These are phyloP conservation scores for Aspergillus japonicus DNA, from an alignment of 2,329 filamentous ascomycete genomes.

Conservation along the genomic window DNA sequence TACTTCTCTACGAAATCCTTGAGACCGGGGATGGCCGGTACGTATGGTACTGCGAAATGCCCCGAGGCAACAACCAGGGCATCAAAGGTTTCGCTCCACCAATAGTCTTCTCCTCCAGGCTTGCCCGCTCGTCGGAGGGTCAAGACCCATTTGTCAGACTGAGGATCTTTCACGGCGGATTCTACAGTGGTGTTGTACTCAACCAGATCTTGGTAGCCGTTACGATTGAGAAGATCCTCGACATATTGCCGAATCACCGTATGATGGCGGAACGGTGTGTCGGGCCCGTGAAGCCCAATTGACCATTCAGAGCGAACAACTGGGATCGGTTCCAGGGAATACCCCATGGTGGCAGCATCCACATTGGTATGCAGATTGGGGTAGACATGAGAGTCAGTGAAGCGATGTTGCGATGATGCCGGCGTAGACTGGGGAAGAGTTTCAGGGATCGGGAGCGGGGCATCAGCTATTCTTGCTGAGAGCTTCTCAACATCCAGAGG, in stretches of 20 bases:
- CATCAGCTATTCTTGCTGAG: constrained; percentile 52
- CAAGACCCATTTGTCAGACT: constrained; percentile 53
- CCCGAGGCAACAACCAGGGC: constrained; percentile 61
- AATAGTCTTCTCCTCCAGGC: constrained; percentile 49
- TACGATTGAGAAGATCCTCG: constrained; percentile 54
- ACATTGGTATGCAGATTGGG: constrained; percentile 67
- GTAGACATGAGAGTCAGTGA: constrained; percentile 60
- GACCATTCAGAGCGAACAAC: constrained; percentile 42
- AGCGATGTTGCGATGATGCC: constrained; percentile 48
- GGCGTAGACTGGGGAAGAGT: constrained; percentile 50
- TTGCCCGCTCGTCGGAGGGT: constrained; percentile 47
- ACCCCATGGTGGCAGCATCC: constrained; percentile 59
- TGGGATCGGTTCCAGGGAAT: constrained; percentile 57
- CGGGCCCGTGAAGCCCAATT: constrained; percentile 52
- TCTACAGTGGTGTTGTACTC: constrained; percentile 61
- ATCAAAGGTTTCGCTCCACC: constrained; percentile 65
- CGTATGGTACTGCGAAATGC: constrained; percentile 59
- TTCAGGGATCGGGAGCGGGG: constrained; percentile 48
- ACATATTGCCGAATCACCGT: constrained; percentile 58
- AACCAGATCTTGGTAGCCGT: constrained; percentile 52
- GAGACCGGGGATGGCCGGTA: constrained; percentile 46
- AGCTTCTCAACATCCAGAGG: constrained; percentile 50
- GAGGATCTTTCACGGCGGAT: constrained; percentile 50
- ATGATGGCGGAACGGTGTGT: constrained; percentile 64
- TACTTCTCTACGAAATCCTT: constrained; percentile 38